phyloP scores from a whole-genome alignment of 1,284 basidiomycete species.

The Trametes hirsuta region DNA sequence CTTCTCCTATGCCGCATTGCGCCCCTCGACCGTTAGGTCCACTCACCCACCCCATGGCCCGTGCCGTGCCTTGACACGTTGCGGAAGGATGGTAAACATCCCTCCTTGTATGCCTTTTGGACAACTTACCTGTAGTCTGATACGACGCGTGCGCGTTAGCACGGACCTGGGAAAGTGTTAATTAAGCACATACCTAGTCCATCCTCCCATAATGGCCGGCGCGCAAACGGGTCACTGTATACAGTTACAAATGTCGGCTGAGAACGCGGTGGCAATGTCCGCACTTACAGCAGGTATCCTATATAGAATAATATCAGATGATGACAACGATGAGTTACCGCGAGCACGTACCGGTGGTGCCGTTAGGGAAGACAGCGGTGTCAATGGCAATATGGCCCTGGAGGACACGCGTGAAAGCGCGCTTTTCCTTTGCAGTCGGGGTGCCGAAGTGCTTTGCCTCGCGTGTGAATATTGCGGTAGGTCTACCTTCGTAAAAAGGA shows the following conservation, averaged over 20 bases:
- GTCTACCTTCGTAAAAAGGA: not conserved
- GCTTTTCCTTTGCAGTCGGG: constrained; percentile 81
- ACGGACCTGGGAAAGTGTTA: not conserved
- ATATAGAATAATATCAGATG: not conserved
- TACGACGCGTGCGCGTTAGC: not conserved
- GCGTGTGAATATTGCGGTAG: not conserved
- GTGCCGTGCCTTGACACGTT: constrained; percentile 70
- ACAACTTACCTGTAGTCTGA: constrained; percentile 39
- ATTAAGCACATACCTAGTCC: constrained; percentile 66
- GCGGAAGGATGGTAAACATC: not conserved
- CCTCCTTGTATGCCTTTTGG: not conserved
- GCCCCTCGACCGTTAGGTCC: too few species aligned
- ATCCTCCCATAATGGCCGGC: constrained; percentile 88
- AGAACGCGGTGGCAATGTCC: not conserved
- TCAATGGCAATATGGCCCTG: constrained; percentile 97
- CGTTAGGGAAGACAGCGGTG: constrained; percentile 82
- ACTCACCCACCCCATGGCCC: constrained; percentile 85
- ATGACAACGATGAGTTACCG: not conserved
- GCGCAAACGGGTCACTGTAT: constrained; percentile 81
- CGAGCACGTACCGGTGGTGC: constrained; percentile 72
- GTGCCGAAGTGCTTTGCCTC: constrained; percentile 83
- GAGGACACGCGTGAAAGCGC: constrained; percentile 91
- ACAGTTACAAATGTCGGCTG: not conserved
- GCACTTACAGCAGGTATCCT: constrained; percentile 53
- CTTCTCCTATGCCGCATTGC: too few species aligned